These are phyloP conservation scores for Clitopilus passeckerianus DNA, from an alignment of 768 basidiomycete genomes.

Conservation along the genomic window DNA sequence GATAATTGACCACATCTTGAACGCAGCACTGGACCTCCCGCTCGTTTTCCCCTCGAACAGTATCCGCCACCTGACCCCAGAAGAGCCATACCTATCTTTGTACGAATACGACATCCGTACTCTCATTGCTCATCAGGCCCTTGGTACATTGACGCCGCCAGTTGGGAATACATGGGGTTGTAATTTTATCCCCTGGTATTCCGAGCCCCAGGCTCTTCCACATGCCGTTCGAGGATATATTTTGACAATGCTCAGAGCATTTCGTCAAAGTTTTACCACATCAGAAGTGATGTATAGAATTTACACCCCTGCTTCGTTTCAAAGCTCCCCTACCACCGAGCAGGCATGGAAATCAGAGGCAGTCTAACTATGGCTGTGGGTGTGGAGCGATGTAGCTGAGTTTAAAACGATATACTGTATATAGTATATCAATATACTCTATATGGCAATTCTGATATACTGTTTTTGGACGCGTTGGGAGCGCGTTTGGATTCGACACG, in stretches of 20 bases:
- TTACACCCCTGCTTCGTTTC: too few relatives aligned
- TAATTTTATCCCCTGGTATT: conserved; percentile 27
- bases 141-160: conserved; percentile 22
- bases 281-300: too few relatives aligned
- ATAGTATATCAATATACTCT: too few relatives aligned
- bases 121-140: conserved; percentile 24
- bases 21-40: conserved; percentile 21
- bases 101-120: conserved; percentile 17
- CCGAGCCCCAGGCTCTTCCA: conserved; percentile 19
- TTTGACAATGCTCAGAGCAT: conserved; percentile 17
- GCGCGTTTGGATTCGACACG: too few relatives aligned
- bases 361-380: too few relatives aligned
- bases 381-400: too few relatives aligned
- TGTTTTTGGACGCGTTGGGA: too few relatives aligned
- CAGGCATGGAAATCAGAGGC: too few relatives aligned
- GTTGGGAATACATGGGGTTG: conserved; percentile 23
- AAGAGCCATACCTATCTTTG: conserved; percentile 11
- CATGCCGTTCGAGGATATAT: conserved; percentile 24
- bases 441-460: too few relatives aligned
- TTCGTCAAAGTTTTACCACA: conserved; percentile 11
- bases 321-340: too few relatives aligned
- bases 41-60: conserved; percentile 18
- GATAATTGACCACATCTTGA: conserved; percentile 17
- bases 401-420: too few relatives aligned
- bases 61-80: conserved; percentile 14